Percentiles rank a stretch among this genome's conserved stretches.
phyloP scores from a whole-genome alignment of 2,329 filamentous ascomycete species.

The Alternaria dauci region DNA sequence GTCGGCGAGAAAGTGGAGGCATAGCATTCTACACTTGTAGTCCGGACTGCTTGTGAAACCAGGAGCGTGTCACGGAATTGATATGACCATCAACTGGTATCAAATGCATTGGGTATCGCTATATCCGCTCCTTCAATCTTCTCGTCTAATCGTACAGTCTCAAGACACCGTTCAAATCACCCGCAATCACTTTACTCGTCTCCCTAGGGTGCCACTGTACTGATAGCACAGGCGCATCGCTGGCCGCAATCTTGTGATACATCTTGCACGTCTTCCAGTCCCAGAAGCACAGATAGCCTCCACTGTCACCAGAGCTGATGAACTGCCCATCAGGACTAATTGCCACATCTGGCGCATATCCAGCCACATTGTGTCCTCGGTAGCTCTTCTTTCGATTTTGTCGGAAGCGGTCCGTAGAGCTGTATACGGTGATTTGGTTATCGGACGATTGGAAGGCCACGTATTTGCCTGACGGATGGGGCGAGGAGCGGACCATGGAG shows the following conservation, averaged over 20 bases:
- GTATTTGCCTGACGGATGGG: constrained; percentile 91
- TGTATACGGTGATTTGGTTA: constrained; percentile 97
- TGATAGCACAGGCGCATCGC: constrained; percentile 82
- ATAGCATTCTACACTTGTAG: not conserved
- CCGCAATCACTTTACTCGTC: constrained; percentile 90
- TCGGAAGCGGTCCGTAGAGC: constrained; percentile 91
- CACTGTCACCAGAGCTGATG: constrained; percentile 84
- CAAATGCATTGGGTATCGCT: constrained; percentile 35
- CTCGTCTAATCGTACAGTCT: constrained; percentile 83
- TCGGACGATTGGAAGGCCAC: constrained; percentile 92
- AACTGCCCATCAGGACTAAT: constrained; percentile 93
- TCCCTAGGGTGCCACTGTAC: constrained; percentile 98
- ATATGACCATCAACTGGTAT: not conserved
- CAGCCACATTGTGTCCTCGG: constrained; percentile 93
- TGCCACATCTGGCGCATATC: constrained; percentile 88
- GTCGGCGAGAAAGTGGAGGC: not conserved
- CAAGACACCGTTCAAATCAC: constrained; percentile 86
- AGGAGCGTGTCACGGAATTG: not conserved
- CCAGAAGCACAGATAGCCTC: constrained; percentile 94
- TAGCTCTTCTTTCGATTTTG: constrained; percentile 98
- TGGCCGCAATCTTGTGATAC: constrained; percentile 93
- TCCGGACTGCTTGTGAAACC: not conserved
- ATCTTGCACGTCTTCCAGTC: constrained; percentile 99
- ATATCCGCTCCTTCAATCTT: constrained; percentile 4
- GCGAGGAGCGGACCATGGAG: constrained; percentile 83